A percentile compares a stretch with the other conserved stretches of the same genome.
These are phyloP conservation scores for Hymenoscyphus fraxineus DNA, from an alignment of 2,329 filamentous ascomycete species.

Conservation along the genomic window DNA sequence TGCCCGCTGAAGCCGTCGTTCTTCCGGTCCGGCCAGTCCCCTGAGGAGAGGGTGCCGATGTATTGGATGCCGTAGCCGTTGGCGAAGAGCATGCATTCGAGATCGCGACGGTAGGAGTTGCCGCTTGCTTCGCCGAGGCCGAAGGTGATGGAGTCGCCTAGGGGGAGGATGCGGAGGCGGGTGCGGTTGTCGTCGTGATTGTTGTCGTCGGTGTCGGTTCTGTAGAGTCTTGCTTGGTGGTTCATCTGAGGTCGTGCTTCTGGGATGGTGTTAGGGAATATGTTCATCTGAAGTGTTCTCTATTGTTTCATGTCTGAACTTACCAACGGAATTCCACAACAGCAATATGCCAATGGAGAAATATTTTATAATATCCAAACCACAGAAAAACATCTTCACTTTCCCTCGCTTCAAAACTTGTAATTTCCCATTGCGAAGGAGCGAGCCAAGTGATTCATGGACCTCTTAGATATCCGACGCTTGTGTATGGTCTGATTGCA, in stretches of 20 bases:
- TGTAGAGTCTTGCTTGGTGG: not conserved
- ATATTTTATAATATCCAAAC: not conserved
- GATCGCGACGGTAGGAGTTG: slow-evolving; percentile 7
- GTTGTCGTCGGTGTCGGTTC: not conserved
- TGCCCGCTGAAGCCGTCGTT: slow-evolving; percentile 6
- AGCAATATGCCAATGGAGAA: not conserved
- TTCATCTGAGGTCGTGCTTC: not conserved
- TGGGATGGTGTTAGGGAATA: not conserved
- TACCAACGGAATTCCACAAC: not conserved
- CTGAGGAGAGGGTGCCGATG: not conserved
- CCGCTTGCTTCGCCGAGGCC: not conserved
- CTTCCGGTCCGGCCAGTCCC: slow-evolving; percentile 3
- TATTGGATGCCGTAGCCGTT: not conserved
- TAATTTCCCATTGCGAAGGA: not conserved
- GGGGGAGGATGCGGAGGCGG: slow-evolving; percentile 4
- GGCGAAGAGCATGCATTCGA: slow-evolving; percentile 3
- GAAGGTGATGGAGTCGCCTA: slow-evolving; percentile 6
- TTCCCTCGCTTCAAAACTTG: not conserved
- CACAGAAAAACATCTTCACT: not conserved
- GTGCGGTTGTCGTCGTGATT: not conserved
- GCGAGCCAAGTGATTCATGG: not conserved
- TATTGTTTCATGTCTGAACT: not conserved
- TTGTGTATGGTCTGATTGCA: not conserved
- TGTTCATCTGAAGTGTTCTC: not conserved
- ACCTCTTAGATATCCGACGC: not conserved